Base-by-base conservation (phyloP, 495 filamentous ascomycete species). In the Penicillium chermesinum region DNA sequence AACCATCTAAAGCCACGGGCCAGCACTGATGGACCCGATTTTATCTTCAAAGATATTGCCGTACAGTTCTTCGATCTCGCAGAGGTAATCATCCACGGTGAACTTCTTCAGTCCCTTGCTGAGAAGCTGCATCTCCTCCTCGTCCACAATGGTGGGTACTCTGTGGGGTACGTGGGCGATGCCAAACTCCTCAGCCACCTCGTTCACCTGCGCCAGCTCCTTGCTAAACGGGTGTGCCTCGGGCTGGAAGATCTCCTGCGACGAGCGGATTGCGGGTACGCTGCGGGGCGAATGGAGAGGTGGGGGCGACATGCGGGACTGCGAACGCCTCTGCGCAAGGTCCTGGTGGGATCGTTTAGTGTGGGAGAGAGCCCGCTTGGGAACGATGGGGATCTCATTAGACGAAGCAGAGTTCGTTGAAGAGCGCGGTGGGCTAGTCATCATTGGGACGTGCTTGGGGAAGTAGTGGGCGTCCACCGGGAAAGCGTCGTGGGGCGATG, bases 181-280 rank as follows among this genome's bases (percentile, higher is more conserved):
- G 13, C 87, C 86, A 48, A 87, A 88, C 60, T 96, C 90, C 67
- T 96, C 93, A 0, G 85, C 91, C 9, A 97, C 78, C 67, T 78
- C 79, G 50, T 70, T 78, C 34, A 75, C 77, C 56, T 76, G 73
- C 52, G 67, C 73, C 43, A 78, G 49, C 58, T 77, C 71, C 42
- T 70, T 64, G 51, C 76, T 66, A 48, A 80, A 78, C 4, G 75
- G 74, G 52, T 79, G 76, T 34, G 66, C 66, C 30, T 67, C 65
- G 1, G 62, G 37, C 35, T 65, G 59, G 62, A 78, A 78, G 18
- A 70, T 62, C 17, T 81, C 75, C 15, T 66, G 61, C 7, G 60
- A 57, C 12, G 58, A 55, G 22, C 70, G 75, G 13, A 68, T 58
- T 38, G 68, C 39, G 55, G 69, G 44, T 43, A 63, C 56, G 50